Evolutionary conservation across 139 green algal genomes (phyloP).

Genomic region (Pseudopediastrum boryanum): DNA sequence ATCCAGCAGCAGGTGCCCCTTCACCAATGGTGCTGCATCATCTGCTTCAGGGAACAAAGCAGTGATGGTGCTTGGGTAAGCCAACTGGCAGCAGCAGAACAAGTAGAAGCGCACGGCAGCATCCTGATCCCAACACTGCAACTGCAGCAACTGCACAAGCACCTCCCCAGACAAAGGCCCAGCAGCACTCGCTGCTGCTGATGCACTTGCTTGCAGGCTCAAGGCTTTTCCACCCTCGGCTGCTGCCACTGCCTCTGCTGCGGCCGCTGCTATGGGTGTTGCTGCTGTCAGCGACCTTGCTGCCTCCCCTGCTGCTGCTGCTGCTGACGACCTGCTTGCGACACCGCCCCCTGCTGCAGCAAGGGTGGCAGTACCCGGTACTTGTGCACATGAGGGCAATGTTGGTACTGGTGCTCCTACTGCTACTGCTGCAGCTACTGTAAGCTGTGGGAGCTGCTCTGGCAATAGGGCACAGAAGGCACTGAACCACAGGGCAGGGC

Average conservation of each 20-base stretch:
- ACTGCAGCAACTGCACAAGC: too few relatives aligned
- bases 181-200: slow-evolving; percentile 10
- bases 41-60: slow-evolving; percentile 27
- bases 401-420: slow-evolving; percentile 17
- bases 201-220: not conserved
- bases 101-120: slow-evolving; percentile 27
- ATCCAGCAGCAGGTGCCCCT: slow-evolving; percentile 18
- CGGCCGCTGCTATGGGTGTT: not conserved
- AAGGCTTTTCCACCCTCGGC: not conserved
- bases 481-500: slow-evolving; percentile 18
- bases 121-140: not conserved
- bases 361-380: too few relatives aligned
- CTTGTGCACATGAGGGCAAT: too few relatives aligned
- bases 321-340: not conserved
- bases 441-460: not conserved
- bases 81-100: slow-evolving; percentile 33
- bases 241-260: not conserved
- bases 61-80: slow-evolving; percentile 16
- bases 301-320: not conserved
- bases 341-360: not conserved
- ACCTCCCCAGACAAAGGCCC: too few relatives aligned
- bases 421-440: not conserved
- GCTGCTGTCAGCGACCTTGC: not conserved
- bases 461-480: slow-evolving; percentile 6
- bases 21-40: slow-evolving; percentile 19